Percentiles rank a stretch among this genome's conserved stretches.
phyloP scores from a whole-genome alignment of 805 yeast genomes.

The Saturnispora sekii region DNA sequence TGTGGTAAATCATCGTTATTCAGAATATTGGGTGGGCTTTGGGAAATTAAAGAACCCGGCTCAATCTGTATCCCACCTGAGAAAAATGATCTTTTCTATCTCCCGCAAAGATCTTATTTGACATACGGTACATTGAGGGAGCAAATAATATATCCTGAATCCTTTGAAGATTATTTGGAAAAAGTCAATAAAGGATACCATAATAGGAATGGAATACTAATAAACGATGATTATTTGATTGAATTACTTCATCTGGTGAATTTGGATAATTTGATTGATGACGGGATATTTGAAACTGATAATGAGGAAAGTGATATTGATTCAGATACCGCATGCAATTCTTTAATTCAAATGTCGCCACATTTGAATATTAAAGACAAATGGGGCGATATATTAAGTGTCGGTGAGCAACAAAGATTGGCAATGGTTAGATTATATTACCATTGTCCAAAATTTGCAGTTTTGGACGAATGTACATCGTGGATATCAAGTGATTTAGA shows the following conservation, averaged over 20 bases:
- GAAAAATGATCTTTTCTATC: conserved; percentile 65
- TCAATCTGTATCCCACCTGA: conserved; percentile 53
- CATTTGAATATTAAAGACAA: conserved; percentile 61
- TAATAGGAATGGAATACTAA: conserved; percentile 15
- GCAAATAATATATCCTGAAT: conserved; percentile 82
- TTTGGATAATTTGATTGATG: conserved; percentile 44
- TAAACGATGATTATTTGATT: conserved; percentile 40
- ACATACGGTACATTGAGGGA: conserved; percentile 74
- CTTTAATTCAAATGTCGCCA: conserved; percentile 17
- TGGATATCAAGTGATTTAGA: conserved; percentile 90
- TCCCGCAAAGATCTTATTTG: conserved; percentile 88
- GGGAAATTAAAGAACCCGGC: conserved; percentile 66
- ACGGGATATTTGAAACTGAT: conserved; percentile 18
- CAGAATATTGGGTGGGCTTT: conserved; percentile 82
- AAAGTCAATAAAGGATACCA: conserved; percentile 26
- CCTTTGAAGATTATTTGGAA: conserved; percentile 43
- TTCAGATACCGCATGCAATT: conserved; percentile 5
- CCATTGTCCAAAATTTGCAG: conserved; percentile 89
- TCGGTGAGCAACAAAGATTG: conserved; percentile 87
- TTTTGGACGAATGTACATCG: conserved; percentile 90
- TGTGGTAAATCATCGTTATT: conserved; percentile 92
- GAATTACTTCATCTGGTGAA: conserved; percentile 49
- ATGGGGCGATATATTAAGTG: conserved; percentile 83
- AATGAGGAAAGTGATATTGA: conserved; percentile 14
- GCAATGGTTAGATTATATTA: conserved; percentile 91